Evolutionary conservation across 352 stramenopile species (phyloP), one percentile per base, ranked within the genome.

Genomic region (Phytophthora litchii): DNA sequence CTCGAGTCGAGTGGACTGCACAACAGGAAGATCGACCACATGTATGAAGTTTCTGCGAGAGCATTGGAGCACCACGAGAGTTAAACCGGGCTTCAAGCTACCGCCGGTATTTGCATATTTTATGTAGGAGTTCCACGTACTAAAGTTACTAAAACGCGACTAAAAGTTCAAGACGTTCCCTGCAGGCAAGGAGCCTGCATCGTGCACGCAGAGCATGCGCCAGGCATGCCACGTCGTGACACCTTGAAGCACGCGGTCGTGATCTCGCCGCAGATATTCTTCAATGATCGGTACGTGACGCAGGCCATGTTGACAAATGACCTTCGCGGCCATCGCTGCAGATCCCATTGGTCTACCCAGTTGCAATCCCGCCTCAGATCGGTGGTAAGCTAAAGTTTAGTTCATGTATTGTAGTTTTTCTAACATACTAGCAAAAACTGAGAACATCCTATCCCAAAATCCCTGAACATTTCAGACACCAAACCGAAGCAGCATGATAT

Each of bases 341-440:
- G 37, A 19, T 49, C 6, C 14, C 4, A 9, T 29, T 32, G 4
- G 42, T 23, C 13, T n/a, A 46, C 31, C 11, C 40, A 46, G 40
- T 46, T 46, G 23, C 23, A 27, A 27, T 27, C 40, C 21, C 42
- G 23, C 42, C 23, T 27, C 23, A 47, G 21, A 48, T 36, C 23
- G 38, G 51, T 21, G 51, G 51, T 59, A 59, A 34, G 6, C 7
- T 31, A 31, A 31, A 31, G 25, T 31, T 31, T 31, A 31, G n/a
- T n/a, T 8, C 20, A 16, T 45, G 31, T 10, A 50, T 51, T 19
- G 17, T 34, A 34, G 7, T 13, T 34, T 17, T 41, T 14, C 16
- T 13, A 50, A 8, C n/a, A 41, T 40, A 67, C 52, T 63, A 63
- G 43, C 58, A 63, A 67, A 67, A 67, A 13, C 59, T 67, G 51